Percentiles rank a stretch among this genome's conserved stretches.
phyloP scores from a whole-genome alignment of 371 early-diverging fungal genomes.

The Neoconidiobolus thromboides region DNA sequence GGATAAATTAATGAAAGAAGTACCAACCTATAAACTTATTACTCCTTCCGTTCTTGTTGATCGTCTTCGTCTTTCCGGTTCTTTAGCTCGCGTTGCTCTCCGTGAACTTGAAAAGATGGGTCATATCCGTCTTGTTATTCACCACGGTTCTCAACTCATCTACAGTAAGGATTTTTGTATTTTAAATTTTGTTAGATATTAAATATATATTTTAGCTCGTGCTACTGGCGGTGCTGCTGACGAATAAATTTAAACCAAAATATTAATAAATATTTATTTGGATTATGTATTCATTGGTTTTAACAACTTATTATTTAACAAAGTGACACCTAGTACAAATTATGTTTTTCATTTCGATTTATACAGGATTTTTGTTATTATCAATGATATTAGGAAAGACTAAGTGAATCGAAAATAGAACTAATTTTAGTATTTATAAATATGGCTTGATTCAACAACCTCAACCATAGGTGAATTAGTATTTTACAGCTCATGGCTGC shows the following conservation, averaged over 20 bases:
- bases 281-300: too few species aligned
- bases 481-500: too few species aligned
- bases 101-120: constrained; percentile 80
- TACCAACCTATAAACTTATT: constrained; percentile 96
- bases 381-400: too few species aligned
- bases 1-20: constrained; percentile 77
- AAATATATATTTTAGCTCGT: constrained; percentile 7
- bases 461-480: too few species aligned
- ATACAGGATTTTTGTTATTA: too few species aligned
- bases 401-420: too few species aligned
- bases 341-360: too few species aligned
- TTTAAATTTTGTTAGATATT: background rate
- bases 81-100: constrained; percentile 88
- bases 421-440: too few species aligned
- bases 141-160: constrained; percentile 83
- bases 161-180: constrained; percentile 34
- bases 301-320: too few species aligned
- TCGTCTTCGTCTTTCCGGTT: constrained; percentile 93
- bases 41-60: constrained; percentile 94
- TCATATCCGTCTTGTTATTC: constrained; percentile 72
- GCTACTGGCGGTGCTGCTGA: constrained; percentile 8
- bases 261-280: background rate
- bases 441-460: too few species aligned
- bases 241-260: background rate
- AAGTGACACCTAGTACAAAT: too few species aligned